A percentile compares a stretch with the other conserved stretches of the same genome.
phyloP scores from a whole-genome alignment of 2,329 filamentous ascomycete species.

The Botrytis deweyae region DNA sequence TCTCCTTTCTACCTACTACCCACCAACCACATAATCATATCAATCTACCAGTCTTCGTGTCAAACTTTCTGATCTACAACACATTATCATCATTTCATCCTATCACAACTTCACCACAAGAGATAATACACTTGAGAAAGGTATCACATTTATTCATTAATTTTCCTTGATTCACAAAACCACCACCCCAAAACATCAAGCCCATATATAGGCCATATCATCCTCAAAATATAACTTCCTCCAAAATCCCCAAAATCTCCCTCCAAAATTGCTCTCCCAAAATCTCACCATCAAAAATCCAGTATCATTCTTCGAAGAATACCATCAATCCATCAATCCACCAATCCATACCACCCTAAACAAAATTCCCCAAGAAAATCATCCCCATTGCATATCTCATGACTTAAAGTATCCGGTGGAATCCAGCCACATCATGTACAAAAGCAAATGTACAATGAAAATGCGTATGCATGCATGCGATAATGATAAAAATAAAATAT shows the following conservation, averaged over 20 bases:
- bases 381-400: background rate
- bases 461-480: background rate
- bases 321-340: background rate
- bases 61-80: background rate
- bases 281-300: background rate
- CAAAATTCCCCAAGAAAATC: background rate
- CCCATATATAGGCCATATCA: background rate
- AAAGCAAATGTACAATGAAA: background rate
- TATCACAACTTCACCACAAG: background rate
- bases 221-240: background rate
- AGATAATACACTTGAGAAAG: background rate
- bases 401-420: conserved; percentile 3
- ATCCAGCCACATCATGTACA: conserved; percentile 15
- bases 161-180: background rate
- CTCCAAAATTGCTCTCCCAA: background rate
- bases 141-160: background rate
- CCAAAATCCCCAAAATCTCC: conserved; percentile 5
- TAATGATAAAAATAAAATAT: conserved; percentile 9
- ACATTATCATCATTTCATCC: background rate
- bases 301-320: background rate
- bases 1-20: background rate
- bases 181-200: background rate
- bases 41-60: background rate
- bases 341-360: background rate
- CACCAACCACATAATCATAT: background rate